These are phyloP conservation scores for Thelonectria rubi DNA, from an alignment of 2,329 filamentous ascomycete species.

Conservation along the genomic window DNA sequence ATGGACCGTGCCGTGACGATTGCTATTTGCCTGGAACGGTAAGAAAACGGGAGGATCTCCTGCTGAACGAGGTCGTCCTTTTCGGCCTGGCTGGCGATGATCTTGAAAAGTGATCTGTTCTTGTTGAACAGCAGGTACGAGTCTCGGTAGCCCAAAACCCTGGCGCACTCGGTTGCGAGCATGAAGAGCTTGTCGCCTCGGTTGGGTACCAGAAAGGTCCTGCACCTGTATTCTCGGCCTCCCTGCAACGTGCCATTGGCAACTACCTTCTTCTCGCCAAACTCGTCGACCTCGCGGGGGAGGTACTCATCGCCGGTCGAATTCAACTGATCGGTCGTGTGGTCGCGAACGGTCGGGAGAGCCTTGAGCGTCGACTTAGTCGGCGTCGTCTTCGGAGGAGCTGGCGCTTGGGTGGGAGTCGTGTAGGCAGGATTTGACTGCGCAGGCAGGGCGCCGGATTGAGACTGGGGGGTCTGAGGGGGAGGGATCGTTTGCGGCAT, in stretches of 20 bases:
- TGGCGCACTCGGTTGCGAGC: constrained; percentile 96
- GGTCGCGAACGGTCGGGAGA: constrained; percentile 92
- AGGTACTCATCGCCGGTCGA: constrained; percentile 93
- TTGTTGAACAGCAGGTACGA: constrained; percentile 99
- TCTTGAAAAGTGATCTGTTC: constrained; percentile 95
- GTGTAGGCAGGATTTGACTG: constrained; percentile 54
- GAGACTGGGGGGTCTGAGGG: constrained; percentile 65
- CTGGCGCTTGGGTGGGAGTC: constrained; percentile 51
- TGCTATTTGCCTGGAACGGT: constrained; percentile 96
- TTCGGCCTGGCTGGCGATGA: constrained; percentile 93
- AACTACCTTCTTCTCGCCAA: constrained; percentile 93
- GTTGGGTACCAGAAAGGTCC: constrained; percentile 92
- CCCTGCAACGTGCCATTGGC: constrained; percentile 83
- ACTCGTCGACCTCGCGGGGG: constrained; percentile 90
- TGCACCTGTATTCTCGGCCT: constrained; percentile 87
- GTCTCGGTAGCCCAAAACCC: constrained; percentile 92
- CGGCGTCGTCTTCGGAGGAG: constrained; percentile 81
- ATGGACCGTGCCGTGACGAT: constrained; percentile 98
- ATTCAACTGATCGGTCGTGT: constrained; percentile 95
- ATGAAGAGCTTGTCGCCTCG: constrained; percentile 96
- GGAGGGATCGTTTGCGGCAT: constrained; percentile 53
- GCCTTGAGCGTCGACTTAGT: constrained; percentile 90
- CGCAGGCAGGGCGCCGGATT: constrained; percentile 55
- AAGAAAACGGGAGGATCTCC: constrained; percentile 96
- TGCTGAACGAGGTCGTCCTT: constrained; percentile 96